A percentile compares a stretch with the other conserved stretches of the same genome.
Evolutionary conservation across 306 rosid genomes (phyloP).

Genomic region (Comarum palustre): DNA sequence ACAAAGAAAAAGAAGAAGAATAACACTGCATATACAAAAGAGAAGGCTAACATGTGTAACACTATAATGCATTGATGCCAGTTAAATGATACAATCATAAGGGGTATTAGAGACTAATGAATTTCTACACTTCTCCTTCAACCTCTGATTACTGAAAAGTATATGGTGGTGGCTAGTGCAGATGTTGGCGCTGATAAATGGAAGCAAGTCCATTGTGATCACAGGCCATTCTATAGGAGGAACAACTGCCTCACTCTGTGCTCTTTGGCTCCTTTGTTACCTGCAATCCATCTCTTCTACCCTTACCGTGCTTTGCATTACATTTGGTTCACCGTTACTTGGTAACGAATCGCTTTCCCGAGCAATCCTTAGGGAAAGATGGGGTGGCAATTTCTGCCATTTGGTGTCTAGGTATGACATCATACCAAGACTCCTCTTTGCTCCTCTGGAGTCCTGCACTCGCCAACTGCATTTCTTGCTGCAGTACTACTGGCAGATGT

Average conservation of each 20-base stretch:
- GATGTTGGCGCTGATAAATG: conserved; percentile 41
- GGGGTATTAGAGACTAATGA: neutral
- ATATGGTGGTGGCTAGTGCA: conserved; percentile 26
- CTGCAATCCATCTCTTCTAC: conserved; percentile 41
- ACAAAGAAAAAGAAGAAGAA: neutral
- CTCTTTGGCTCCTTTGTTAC: conserved; percentile 69
- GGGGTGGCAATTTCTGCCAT: conserved; percentile 77
- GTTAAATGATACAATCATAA: neutral
- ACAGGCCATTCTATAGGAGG: conserved; percentile 95
- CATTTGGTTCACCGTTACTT: conserved; percentile 76
- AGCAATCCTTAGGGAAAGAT: conserved; percentile 62
- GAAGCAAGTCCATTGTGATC: conserved; percentile 59
- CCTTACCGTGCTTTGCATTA: conserved; percentile 54
- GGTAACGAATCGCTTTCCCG: conserved; percentile 63
- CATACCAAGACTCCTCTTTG: conserved; percentile 76
- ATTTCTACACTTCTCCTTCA: neutral
- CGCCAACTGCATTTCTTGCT: conserved; percentile 49
- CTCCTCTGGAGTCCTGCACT: conserved; percentile 46
- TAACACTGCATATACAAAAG: neutral
- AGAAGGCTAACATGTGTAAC: neutral
- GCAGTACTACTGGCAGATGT: conserved; percentile 58
- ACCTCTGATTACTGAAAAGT: neutral
- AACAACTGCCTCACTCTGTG: conserved; percentile 63
- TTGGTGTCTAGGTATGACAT: conserved; percentile 73
- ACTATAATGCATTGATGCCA: neutral